Percentiles rank a stretch among this genome's conserved stretches.
Conservation (phyloP, 805 yeast genomes). For the Tetrapisispora taiwanensis region DNA sequence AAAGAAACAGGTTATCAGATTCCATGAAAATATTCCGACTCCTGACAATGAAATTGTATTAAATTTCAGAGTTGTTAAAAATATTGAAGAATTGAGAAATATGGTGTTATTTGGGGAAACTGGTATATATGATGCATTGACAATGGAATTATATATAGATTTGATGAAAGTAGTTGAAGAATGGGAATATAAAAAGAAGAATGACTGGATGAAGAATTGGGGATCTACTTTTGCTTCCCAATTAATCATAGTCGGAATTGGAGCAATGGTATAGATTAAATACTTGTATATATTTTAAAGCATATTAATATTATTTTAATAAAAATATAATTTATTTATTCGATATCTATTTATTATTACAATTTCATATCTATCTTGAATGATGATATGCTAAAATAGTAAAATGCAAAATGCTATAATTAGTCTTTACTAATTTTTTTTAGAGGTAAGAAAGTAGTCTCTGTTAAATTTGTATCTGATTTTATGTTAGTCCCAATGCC, state of each 20-base stretch:
- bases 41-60: constrained; percentile 22
- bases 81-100: constrained; percentile 34
- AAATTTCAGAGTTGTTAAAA: constrained; percentile 38
- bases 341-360: too few species aligned
- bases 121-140: constrained; percentile 40
- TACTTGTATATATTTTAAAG: constrained; percentile 1
- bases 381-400: too few species aligned
- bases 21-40: constrained; percentile 24
- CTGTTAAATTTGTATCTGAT: constrained; percentile 5
- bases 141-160: constrained; percentile 50
- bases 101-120: constrained; percentile 31
- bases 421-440: constrained; percentile 13
- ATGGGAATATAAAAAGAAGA: constrained; percentile 38
- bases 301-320: background rate
- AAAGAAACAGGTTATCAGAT: constrained; percentile 25
- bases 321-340: too few species aligned
- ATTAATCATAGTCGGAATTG: constrained; percentile 45
- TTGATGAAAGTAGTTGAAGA: constrained; percentile 42
- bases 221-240: constrained; percentile 52
- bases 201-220: constrained; percentile 43
- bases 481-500: constrained; percentile 41
- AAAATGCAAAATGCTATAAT: background rate
- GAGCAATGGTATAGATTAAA: constrained; percentile 37
- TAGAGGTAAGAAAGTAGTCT: constrained; percentile 31
- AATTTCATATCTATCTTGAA: too few species aligned